A percentile compares a stretch with the other conserved stretches of the same genome.
Conservation (phyloP, 805 yeast genomes). For the Kuraishia ogatae region DNA sequence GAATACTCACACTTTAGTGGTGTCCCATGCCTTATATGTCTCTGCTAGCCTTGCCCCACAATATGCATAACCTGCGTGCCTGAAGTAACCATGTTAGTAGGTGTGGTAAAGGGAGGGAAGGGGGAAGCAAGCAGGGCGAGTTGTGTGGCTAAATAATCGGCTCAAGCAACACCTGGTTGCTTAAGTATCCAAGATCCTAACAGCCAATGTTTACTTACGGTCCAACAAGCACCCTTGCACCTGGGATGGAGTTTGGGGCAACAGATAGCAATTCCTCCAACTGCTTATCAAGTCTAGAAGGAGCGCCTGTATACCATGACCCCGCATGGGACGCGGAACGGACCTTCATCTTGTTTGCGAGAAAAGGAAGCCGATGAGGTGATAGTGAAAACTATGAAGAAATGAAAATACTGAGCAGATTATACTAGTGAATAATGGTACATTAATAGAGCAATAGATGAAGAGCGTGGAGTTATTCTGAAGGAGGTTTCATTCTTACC, state of each 20-base stretch:
- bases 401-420: too few species aligned
- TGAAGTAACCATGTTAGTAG: constrained; percentile 12
- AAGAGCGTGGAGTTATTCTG: too few species aligned
- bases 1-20: constrained; percentile 27
- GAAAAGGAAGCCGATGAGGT: too few species aligned
- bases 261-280: constrained; percentile 35
- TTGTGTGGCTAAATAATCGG: too few species aligned
- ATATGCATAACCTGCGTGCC: constrained; percentile 87
- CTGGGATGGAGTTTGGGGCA: constrained; percentile 24
- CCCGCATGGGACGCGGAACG: constrained; percentile 83
- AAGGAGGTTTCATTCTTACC: too few species aligned
- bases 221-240: constrained; percentile 46
- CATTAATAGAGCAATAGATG: too few species aligned
- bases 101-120: too few species aligned
- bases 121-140: too few species aligned
- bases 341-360: constrained; percentile 2
- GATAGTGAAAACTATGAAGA: too few species aligned
- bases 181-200: too few species aligned
- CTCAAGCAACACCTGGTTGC: too few species aligned
- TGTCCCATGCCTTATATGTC: constrained; percentile 66
- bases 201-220: constrained; percentile 25
- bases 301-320: constrained; percentile 65
- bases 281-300: constrained; percentile 35
- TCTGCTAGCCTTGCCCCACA: constrained; percentile 74
- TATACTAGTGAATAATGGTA: too few species aligned